Base-by-base conservation (phyloP, 306 rosid genomes). In the Fragaria vesca region DNA sequence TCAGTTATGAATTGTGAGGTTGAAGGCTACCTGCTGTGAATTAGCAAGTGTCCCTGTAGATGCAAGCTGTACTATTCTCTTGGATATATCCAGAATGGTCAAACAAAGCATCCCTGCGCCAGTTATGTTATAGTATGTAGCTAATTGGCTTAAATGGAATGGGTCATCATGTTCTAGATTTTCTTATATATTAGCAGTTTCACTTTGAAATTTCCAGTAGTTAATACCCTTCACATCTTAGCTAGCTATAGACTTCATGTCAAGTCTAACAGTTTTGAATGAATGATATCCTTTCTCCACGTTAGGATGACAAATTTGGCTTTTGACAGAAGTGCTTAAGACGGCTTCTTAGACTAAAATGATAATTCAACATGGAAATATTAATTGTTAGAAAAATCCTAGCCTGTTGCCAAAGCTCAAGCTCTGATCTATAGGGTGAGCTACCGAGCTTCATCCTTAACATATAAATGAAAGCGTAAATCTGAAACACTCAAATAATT, bases 401-500 rank as follows among this genome's bases (percentile, higher is more conserved):
- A 5, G 28, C 28, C 28, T 3, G 4, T 8, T 24, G 32, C 3
- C 20, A 12, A 12, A 28, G 67, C 40, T 26, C 18, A 61, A 13
- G 20, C 20, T 61, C 2, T 28, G 40, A 12, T 28, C 40, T 28
- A 4, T 6, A 61, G 38, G 60, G 60, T 28, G 40, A 61, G 38
- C 67, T 12, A 12, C 66, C 28, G 66, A 61, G 66, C 66, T 61
- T 28, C 66, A 61, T 12, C 66, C 66, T 61, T 61, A 51, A 51
- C 66, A 8, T 63, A 32, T 63, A 65, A 26, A 65, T 65, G 24
- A 24, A 24, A 24, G 24, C 24, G 24, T 24, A 24, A 24, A 24
- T 24, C 24, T 24, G 24, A 24, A 24, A 24, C 24, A 24, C 24
- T 24, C n/a, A n/a, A n/a, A n/a, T n/a, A n/a, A n/a, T n/a, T 24